A percentile compares a stretch with the other conserved stretches of the same genome.
These are phyloP conservation scores for Yarrowia alimentaria DNA, from an alignment of 805 yeast species.

Conservation along the genomic window DNA sequence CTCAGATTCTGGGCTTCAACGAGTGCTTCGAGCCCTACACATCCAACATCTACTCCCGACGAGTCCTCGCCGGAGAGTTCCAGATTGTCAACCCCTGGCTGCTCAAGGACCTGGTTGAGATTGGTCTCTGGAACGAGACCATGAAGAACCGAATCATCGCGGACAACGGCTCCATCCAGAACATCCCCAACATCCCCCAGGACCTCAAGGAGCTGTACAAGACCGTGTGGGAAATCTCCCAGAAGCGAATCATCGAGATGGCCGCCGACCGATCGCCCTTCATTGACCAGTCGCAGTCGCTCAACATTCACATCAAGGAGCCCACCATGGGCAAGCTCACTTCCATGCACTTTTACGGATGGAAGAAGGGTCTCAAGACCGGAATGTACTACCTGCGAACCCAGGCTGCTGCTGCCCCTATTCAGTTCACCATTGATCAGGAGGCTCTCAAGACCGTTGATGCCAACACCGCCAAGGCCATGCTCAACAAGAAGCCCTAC, in stretches of 20 bases:
- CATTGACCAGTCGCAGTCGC: constrained; percentile 84
- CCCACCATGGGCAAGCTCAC: constrained; percentile 97
- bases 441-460: constrained; percentile 41
- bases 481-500: constrained; percentile 29
- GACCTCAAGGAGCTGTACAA: constrained; percentile 76
- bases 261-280: constrained; percentile 75
- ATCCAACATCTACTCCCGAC: constrained; percentile 84
- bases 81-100: constrained; percentile 89
- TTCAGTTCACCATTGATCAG: constrained; percentile 78
- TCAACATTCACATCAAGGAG: constrained; percentile 81
- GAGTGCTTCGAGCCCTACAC: constrained; percentile 97
- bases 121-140: constrained; percentile 78
- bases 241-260: constrained; percentile 79
- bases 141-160: constrained; percentile 75
- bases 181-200: constrained; percentile 67
- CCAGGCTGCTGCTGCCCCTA: constrained; percentile 96
- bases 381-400: constrained; percentile 98
- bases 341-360: constrained; percentile 97
- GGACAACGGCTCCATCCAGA: constrained; percentile 82
- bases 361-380: constrained; percentile 97
- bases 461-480: constrained; percentile 26
- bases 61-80: constrained; percentile 91
- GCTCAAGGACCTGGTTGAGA: constrained; percentile 72
- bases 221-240: constrained; percentile 96
- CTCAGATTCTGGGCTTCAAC: constrained; percentile 88